Conservation (phyloP, 306 rosid species). For the Rosa rugosa region DNA sequence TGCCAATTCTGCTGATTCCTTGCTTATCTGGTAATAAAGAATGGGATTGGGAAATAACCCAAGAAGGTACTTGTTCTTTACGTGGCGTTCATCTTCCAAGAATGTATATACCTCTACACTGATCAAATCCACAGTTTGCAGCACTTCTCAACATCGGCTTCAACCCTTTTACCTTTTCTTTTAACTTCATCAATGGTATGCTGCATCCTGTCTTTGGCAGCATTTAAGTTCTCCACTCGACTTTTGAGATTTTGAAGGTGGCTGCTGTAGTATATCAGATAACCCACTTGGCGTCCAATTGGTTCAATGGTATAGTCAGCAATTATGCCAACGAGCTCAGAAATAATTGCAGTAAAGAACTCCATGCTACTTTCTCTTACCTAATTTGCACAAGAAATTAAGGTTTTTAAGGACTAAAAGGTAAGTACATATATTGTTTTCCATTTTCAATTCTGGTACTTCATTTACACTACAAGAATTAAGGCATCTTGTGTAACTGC, state of each 20-base stretch:
- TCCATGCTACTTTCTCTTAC: constrained; percentile 1
- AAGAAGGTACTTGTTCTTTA: background rate
- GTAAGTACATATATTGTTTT: background rate
- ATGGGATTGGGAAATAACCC: constrained; percentile 18
- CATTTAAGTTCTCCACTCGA: background rate
- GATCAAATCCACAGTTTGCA: background rate
- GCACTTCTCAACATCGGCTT: constrained; percentile 14
- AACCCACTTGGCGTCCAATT: constrained; percentile 19
- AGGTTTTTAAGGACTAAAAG: background rate
- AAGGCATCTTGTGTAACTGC: background rate
- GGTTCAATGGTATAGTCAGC: constrained; percentile 12
- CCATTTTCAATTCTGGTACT: too few relatives aligned
- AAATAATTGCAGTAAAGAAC: background rate
- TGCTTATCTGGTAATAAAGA: constrained; percentile 10
- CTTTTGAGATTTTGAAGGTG: background rate
- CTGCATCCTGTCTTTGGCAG: background rate
- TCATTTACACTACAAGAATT: background rate
- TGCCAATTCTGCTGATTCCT: constrained; percentile 3
- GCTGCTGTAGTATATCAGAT: constrained; percentile 8
- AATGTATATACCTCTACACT: background rate
- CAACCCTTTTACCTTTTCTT: constrained; percentile 11
- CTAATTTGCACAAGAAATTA: background rate
- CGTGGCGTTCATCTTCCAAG: background rate
- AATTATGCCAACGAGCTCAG: background rate
- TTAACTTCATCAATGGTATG: constrained; percentile 10